phyloP scores from a whole-genome alignment of 2,329 filamentous ascomycete genomes.

The Diaporthe amygdali region DNA sequence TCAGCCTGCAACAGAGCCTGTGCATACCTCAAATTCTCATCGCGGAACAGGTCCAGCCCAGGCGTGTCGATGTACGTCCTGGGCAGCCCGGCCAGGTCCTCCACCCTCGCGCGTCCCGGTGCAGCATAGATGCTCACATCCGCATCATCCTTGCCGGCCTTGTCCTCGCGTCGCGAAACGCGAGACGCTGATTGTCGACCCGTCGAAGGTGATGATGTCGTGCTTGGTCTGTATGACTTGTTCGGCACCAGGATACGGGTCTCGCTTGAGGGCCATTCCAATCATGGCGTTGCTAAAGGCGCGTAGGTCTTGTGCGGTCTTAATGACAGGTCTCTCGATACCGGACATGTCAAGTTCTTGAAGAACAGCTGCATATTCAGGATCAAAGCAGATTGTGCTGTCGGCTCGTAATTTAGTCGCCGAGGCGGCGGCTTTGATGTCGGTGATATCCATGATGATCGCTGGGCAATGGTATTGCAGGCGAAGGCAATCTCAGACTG shows the following conservation, averaged over 20 bases:
- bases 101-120: conserved; percentile 28
- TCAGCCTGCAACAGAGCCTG: conserved; percentile 36
- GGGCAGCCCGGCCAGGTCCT: conserved; percentile 37
- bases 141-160: neutral
- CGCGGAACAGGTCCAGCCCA: conserved; percentile 43
- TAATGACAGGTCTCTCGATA: neutral
- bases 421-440: neutral
- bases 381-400: neutral
- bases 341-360: neutral
- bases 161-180: conserved; percentile 5
- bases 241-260: neutral
- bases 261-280: neutral
- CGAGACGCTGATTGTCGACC: neutral
- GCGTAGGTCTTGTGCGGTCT: neutral
- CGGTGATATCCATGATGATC: neutral
- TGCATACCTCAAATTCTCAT: conserved; percentile 40
- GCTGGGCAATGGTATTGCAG: neutral
- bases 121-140: conserved; percentile 29
- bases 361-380: neutral
- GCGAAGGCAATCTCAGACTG: neutral
- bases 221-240: conserved; percentile 3
- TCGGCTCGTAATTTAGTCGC: neutral
- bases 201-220: conserved; percentile 14
- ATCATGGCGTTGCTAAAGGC: neutral
- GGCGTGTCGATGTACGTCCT: conserved; percentile 45